Evolutionary conservation across 106 monocot species (phyloP), one percentile per base, ranked within the genome.

Genomic region (Dendrobium catenatum): DNA sequence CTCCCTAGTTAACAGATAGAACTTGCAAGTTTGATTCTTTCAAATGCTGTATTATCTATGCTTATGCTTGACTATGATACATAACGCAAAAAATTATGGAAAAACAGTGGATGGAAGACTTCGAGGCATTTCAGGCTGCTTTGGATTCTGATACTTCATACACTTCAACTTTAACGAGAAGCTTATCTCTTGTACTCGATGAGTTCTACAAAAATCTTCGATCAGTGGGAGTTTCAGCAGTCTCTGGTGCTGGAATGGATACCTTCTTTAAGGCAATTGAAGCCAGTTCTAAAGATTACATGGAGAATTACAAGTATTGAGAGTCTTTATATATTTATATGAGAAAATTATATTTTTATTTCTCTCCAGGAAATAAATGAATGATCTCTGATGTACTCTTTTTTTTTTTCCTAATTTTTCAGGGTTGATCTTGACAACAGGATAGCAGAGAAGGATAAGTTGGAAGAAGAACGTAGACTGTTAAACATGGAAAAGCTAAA

Each of bases 341-440:
- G 20, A n/a, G 7, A 19, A n/a, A 7, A 64, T 37, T n/a, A n/a
- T 64, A 0, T 64, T 6, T 64, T n/a, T 22, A 19, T 64, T 15
- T 64, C 20, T 64, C 7, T 64, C 7, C 22, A 64, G 17, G 6
- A n/a, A 64, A 22, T n/a, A 7, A 0, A 64, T 64, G 64, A 24
- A 15, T 37, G 33, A 4, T 8, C 22, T 48, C 18, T 8, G 19
- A 41, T 24, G 42, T 55, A 72, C 11, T 73, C 15, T 16, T 27
- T 61, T 55, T 33, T 24, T 74, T 73, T 37, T 1, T 1, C 54
- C 31, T 79, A 37, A 9, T 15, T 27, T 26, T 89, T 15, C 58
- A 99, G 99, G 84, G 95, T 88, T 87, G 95, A 99, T 80, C 91
- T 99, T 68, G 95, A 95, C 61, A 99, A 90, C 82, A 91, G 95